Evolutionary conservation across 2,329 filamentous ascomycete species (phyloP).

Genomic region (Verticillium longisporum): DNA sequence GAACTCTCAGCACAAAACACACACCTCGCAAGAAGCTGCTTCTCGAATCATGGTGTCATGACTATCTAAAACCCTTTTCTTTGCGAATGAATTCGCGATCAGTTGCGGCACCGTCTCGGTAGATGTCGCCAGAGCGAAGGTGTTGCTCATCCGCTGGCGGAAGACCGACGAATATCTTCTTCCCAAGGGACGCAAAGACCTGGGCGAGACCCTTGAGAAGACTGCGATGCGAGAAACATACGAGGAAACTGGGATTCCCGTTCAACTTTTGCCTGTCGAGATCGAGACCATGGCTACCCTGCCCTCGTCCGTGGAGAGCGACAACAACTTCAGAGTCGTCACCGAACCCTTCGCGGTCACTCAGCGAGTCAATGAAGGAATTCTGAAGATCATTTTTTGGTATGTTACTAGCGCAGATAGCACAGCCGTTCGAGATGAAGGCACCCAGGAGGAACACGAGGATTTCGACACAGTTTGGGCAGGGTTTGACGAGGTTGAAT

Average conservation of each 20-base stretch:
- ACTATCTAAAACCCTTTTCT: background rate
- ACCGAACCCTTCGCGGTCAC: slow-evolving; percentile 6
- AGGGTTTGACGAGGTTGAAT: background rate
- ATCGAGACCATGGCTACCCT: slow-evolving; percentile 1
- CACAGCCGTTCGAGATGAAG: background rate
- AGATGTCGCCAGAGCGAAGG: background rate
- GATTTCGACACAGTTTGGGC: slow-evolving; percentile 6
- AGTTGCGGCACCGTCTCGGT: slow-evolving; percentile 7
- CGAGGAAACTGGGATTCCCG: slow-evolving; percentile 11
- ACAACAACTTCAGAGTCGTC: background rate
- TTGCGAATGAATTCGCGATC: slow-evolving; percentile 5
- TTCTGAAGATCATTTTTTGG: slow-evolving; percentile 7
- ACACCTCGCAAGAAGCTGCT: too few relatives aligned
- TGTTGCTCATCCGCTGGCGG: slow-evolving; percentile 5
- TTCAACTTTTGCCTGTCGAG: background rate
- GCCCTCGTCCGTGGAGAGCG: background rate
- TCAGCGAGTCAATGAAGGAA: background rate
- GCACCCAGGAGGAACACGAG: slow-evolving; percentile 6
- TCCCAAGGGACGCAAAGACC: slow-evolving; percentile 14
- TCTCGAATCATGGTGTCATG: too few relatives aligned
- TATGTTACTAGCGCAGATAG: slow-evolving; percentile 3
- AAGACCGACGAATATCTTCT: slow-evolving; percentile 5
- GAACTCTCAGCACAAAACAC: too few relatives aligned
- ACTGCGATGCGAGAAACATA: slow-evolving; percentile 12
- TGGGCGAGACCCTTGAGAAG: slow-evolving; percentile 8